Evolutionary conservation across 140 eudicot genomes (phyloP).

Genomic region (Oenanthe javanica): DNA sequence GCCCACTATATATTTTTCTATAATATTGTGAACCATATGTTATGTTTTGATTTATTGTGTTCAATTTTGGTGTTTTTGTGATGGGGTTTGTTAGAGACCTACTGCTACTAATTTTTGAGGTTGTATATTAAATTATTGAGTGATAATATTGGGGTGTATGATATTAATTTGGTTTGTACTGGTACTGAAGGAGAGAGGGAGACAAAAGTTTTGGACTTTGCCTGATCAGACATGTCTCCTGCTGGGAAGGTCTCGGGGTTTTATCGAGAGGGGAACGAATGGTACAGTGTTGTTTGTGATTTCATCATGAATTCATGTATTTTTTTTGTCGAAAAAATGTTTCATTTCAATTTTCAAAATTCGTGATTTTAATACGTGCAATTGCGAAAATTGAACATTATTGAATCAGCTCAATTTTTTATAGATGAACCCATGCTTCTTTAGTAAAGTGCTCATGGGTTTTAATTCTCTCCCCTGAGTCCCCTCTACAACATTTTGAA

Average conservation of each 20-base stretch:
- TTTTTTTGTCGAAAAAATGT: too few relatives aligned
- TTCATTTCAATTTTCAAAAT: too few relatives aligned
- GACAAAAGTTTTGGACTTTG: constrained; percentile 1
- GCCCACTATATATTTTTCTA: constrained; percentile 24
- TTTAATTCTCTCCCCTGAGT: not conserved
- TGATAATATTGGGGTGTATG: constrained; percentile 23
- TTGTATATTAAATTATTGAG: not conserved
- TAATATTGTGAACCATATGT: constrained; percentile 12
- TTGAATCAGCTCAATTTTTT: not conserved
- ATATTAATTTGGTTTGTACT: constrained; percentile 16
- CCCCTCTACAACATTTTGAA: not conserved
- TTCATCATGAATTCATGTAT: not conserved
- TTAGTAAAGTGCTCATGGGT: not conserved
- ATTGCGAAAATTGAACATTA: not conserved
- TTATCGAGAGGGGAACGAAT: constrained; percentile 58
- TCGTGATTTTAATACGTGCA: not conserved
- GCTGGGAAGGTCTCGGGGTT: constrained; percentile 57
- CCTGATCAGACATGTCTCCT: constrained; percentile 53
- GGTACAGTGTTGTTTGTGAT: constrained; percentile 39
- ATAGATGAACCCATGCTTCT: not conserved
- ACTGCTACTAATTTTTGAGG: not conserved
- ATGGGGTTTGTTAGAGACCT: constrained; percentile 13
- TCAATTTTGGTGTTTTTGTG: constrained; percentile 9
- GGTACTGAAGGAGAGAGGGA: constrained; percentile 7
- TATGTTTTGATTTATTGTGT: constrained; percentile 4